Conservation (phyloP, 306 rosid genomes). For the Sindora glabra region DNA sequence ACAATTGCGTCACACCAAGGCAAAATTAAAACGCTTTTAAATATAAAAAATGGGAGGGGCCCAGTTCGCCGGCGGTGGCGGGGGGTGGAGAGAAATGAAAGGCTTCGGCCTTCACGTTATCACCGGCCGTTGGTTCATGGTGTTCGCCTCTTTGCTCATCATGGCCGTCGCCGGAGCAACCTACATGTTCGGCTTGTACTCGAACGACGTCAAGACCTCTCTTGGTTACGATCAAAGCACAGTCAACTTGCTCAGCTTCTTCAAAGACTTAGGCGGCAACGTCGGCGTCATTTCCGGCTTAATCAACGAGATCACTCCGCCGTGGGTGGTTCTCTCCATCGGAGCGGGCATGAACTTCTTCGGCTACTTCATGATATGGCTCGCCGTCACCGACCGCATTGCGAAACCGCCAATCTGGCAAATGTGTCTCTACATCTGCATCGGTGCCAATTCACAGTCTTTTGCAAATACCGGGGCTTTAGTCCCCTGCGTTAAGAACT, state of each 20-base stretch:
- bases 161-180: constrained; percentile 65
- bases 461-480: constrained; percentile 60
- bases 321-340: constrained; percentile 55
- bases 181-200: constrained; percentile 58
- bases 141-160: constrained; percentile 59
- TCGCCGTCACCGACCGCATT: constrained; percentile 33
- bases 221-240: constrained; percentile 69
- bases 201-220: constrained; percentile 40
- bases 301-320: constrained; percentile 56
- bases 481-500: constrained; percentile 59
- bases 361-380: constrained; percentile 81
- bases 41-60: too few species aligned
- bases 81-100: constrained; percentile 14
- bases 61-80: neutral
- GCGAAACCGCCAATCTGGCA: constrained; percentile 56
- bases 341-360: constrained; percentile 68
- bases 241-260: constrained; percentile 65
- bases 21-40: too few species aligned
- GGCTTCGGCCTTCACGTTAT: constrained; percentile 28
- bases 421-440: constrained; percentile 62
- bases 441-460: constrained; percentile 66
- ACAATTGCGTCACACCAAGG: too few species aligned
- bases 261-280: constrained; percentile 69
- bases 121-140: constrained; percentile 67
- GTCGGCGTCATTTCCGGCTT: constrained; percentile 58